These are phyloP conservation scores for Capronia coronata DNA, from an alignment of 2,329 filamentous ascomycete genomes.

Conservation along the genomic window DNA sequence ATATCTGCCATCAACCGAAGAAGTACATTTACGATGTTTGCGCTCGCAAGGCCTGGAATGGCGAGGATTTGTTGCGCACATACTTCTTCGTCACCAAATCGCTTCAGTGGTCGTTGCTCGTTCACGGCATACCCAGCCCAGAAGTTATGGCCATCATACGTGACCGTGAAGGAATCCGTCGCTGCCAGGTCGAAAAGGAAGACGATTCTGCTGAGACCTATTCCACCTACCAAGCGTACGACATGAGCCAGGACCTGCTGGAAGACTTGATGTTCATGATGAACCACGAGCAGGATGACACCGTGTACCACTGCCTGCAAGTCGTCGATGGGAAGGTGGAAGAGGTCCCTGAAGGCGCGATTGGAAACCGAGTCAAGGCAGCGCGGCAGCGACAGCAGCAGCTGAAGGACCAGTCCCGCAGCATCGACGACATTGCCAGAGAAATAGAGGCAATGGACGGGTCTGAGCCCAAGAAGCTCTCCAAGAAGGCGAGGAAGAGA, in stretches of 20 bases:
- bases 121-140: neutral
- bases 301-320: slow-evolving; percentile 5
- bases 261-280: slow-evolving; percentile 16
- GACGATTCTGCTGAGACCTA: neutral
- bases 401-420: neutral
- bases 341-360: neutral
- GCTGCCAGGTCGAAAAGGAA: neutral
- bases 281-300: slow-evolving; percentile 3
- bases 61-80: slow-evolving; percentile 3
- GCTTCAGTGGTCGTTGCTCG: neutral
- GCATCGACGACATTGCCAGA: neutral
- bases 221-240: slow-evolving; percentile 7
- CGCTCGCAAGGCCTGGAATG: neutral
- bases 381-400: neutral
- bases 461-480: neutral
- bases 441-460: slow-evolving; percentile 2
- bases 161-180: neutral
- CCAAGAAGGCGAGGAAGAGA: slow-evolving; percentile 1
- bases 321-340: slow-evolving; percentile 6
- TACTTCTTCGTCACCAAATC: slow-evolving; percentile 1
- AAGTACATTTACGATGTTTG: neutral
- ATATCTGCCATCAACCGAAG: neutral
- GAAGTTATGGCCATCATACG: no score
- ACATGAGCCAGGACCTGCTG: slow-evolving; percentile 1
- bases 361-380: neutral